Base-by-base conservation (phyloP, 2,329 filamentous ascomycete genomes). In the Penicillium sclerotigenum region DNA sequence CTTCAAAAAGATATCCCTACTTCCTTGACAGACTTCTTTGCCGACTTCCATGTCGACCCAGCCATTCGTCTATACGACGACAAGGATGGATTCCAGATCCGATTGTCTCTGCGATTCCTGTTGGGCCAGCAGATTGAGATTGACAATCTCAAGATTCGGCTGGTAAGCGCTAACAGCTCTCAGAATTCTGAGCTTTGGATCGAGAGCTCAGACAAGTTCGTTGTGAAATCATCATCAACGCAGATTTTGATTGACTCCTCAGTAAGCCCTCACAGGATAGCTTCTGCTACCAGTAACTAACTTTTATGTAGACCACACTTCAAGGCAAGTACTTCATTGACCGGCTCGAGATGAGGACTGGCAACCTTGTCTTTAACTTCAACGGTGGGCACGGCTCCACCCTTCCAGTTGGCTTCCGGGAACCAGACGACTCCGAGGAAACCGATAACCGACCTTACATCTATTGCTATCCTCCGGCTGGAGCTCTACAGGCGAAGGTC, bases 271-370 rank as follows among this genome's bases (percentile, higher is more conserved):
- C 41, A 2, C 50, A 11, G 46, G n/a, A 11, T 34, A n/a, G 5
- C 13, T 37, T 49, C 31, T 28, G 16, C 43, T 47, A 18, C 43
- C 45, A 28, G 57, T 54, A 18, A 18, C 38, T 56, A 45, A 54
- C 18, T 18, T 40, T n/a, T 29, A 31, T 40, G 4, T 58, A 73
- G 68, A 73, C 71, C 28, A 76, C 70, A 42, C 65, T 85, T 8
- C 72, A 87, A 22, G 91, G 91, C 1, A 83, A 82, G 26, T 97
- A 91, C 66, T 82, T 86, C 56, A 82, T 94, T 42, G 89, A 91
- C 63, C 85, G 86, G 60, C 78, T 96, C 36, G 80, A 84, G 14
- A 72, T 97, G 24, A 71, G 68, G 33, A 64, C 69, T 26, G 71
- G 70, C 11, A 77, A 77, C 46, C 67, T 78, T 31, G 48, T 72